Evolutionary conservation across 208 protist genomes (phyloP).

Genomic region (Porcisia deanei): DNA sequence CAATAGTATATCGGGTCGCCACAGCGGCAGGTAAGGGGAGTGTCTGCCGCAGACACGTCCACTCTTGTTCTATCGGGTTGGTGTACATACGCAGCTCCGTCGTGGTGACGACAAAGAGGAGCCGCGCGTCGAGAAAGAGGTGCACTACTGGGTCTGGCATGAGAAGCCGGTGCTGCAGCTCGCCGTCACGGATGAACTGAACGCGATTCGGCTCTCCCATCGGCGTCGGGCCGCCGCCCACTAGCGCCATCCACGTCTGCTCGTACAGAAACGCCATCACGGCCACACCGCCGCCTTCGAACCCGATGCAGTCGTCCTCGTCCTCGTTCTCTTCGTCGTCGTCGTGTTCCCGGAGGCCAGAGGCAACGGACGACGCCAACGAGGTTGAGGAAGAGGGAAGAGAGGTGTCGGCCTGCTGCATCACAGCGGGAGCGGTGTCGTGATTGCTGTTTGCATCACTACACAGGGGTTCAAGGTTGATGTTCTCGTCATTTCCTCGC

Average conservation of each 20-base stretch:
- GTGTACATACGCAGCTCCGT: conserved; percentile 39
- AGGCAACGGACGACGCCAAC: background rate
- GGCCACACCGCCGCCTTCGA: conserved; percentile 49
- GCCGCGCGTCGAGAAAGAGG: conserved; percentile 35
- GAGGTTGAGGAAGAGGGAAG: background rate
- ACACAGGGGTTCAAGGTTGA: conserved; percentile 6
- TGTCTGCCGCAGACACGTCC: conserved; percentile 23
- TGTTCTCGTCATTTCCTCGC: conserved; percentile 16
- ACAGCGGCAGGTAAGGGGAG: conserved; percentile 4
- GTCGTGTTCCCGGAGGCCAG: background rate
- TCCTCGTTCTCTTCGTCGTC: background rate
- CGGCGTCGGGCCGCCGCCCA: conserved; percentile 60
- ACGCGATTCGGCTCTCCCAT: conserved; percentile 36
- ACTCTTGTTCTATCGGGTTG: conserved; percentile 38
- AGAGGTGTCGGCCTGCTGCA: background rate
- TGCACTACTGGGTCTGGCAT: conserved; percentile 28
- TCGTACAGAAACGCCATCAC: conserved; percentile 68
- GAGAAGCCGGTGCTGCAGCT: conserved; percentile 10
- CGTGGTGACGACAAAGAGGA: conserved; percentile 43
- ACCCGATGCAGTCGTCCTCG: conserved; percentile 27
- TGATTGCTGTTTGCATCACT: conserved; percentile 1
- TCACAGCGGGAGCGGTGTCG: background rate
- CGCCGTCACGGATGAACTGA: conserved; percentile 24
- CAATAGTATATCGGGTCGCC: conserved; percentile 12
- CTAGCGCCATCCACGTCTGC: conserved; percentile 57